Conservation (phyloP, 306 rosid species). For the Sicyos baderoa region DNA sequence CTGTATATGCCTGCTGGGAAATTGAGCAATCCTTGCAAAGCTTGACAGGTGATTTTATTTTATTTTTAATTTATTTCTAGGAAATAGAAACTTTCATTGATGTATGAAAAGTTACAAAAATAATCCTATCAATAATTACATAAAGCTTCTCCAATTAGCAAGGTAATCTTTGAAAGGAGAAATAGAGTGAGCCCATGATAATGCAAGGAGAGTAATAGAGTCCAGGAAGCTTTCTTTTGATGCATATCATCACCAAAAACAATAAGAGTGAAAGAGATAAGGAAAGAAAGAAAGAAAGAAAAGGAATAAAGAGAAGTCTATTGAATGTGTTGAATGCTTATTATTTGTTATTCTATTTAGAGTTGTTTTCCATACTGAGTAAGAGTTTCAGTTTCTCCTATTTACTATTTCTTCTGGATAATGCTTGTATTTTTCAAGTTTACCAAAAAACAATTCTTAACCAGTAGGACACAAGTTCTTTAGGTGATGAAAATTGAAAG, state of each 20-base stretch:
- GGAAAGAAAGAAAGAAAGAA: background rate
- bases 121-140: too few species aligned
- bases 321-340: background rate
- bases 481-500: background rate
- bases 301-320: too few species aligned
- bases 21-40: slow-evolving; percentile 93
- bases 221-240: too few species aligned
- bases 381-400: background rate
- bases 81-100: too few species aligned
- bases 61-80: too few species aligned
- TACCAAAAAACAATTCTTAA: background rate
- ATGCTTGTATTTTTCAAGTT: background rate
- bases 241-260: too few species aligned
- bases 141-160: too few species aligned
- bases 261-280: background rate
- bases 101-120: too few species aligned
- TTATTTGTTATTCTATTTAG: background rate
- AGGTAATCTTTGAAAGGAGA: too few species aligned
- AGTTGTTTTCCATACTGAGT: background rate
- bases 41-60: slow-evolving; percentile 63
- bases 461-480: background rate
- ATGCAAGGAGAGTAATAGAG: too few species aligned
- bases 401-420: background rate
- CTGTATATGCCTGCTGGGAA: slow-evolving; percentile 99
- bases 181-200: too few species aligned